Evolutionary conservation across 352 stramenopile genomes (phyloP), one percentile per base, ranked within the genome.

Genomic region (Pythium coloratum): DNA sequence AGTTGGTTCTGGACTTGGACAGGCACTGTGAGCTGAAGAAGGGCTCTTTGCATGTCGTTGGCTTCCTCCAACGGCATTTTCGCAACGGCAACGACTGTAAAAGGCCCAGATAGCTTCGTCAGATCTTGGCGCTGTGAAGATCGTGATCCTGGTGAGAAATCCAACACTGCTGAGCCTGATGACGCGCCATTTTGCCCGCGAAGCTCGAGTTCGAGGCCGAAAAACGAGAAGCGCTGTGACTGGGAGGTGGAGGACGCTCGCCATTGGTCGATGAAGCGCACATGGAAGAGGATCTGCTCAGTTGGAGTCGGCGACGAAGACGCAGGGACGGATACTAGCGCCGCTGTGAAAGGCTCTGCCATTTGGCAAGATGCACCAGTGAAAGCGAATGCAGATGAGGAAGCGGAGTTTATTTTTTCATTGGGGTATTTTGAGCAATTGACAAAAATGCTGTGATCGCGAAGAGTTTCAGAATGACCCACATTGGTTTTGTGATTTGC

Each of bases 1-100:
- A 89, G 64, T 2, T 58, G 61, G 46, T 90, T 88, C 7, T 69
- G 65, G 16, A 62, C 40, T 64, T 90, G 82, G 0, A 88, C 82
- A 4, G 46, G 65, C 1, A 69, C 53, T 36, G 84, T 64, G 34
- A 69, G 59, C 36, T 89, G 80, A 20, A 84, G 53, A 2, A 76
- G 72, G 14, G 46, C 59, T 49, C 65, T 84, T 26, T 73, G 60
- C n/a, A 34, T 34, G 1, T 73, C 57, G 0, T 30, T 66, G 2
- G 36, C 36, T 46, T 42, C 46, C 3, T 71, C 65, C 4, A 59
- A n/a, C 12, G 59, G 59, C 59, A 67, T 72, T n/a, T 67, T 67
- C 2, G 44, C 54, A 54, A 44, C 10, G 24, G 65, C 44, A 4
- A 70, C 6, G 9, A 77, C 67, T 12, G 62, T 56, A 20, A 86